Conservation (phyloP, 257 asterid genomes). For the Euphrasia confusa region DNA sequence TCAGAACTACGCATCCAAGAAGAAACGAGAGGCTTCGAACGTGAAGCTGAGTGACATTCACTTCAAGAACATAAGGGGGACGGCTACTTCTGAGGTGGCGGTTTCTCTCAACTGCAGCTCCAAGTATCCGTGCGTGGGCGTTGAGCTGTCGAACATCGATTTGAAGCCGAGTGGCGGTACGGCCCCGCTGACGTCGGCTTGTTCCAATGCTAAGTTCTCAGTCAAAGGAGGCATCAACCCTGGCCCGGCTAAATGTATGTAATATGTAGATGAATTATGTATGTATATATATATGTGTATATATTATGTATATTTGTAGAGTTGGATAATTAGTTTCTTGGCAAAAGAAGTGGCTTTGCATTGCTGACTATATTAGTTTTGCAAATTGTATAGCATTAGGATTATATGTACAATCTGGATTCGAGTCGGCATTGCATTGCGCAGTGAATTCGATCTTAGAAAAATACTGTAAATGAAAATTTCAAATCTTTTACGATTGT, state of each 20-base stretch:
- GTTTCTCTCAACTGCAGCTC: conserved; percentile 54
- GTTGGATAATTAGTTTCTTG: neutral
- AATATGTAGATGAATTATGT: neutral
- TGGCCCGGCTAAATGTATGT: conserved; percentile 23
- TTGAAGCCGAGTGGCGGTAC: conserved; percentile 27
- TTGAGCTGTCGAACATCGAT: conserved; percentile 48
- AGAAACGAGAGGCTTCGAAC: neutral
- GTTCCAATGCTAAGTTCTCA: conserved; percentile 34
- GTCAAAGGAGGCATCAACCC: conserved; percentile 29
- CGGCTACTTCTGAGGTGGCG: conserved; percentile 31
- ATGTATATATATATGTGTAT: no score
- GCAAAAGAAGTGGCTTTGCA: no score
- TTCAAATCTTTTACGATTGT: no score
- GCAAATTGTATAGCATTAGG: no score
- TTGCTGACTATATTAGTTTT: neutral
- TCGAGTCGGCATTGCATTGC: no score
- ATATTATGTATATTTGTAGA: no score
- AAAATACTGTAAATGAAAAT: no score
- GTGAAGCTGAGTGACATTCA: neutral
- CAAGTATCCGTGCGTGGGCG: conserved; percentile 41
- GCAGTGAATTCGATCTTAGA: no score
- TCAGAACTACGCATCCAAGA: conserved; percentile 48
- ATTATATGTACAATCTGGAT: no score
- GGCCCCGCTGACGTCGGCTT: conserved; percentile 28
- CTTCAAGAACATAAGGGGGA: conserved; percentile 34